These are phyloP conservation scores for Mycena vulgaris DNA, from an alignment of 768 basidiomycete species.

Conservation along the genomic window DNA sequence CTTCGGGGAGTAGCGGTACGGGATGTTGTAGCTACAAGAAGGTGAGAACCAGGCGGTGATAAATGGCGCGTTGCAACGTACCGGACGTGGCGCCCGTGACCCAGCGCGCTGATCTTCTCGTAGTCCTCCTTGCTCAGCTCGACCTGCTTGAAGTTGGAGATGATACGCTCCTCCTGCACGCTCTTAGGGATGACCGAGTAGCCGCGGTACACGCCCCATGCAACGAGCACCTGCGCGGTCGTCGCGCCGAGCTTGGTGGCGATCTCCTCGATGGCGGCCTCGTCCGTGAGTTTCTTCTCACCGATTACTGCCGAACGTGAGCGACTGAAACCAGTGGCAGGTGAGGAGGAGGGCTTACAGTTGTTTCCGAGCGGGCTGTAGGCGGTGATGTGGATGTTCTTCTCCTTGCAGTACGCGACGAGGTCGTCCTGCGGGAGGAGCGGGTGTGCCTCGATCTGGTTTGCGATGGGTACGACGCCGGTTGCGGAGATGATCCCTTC, in stretches of 20 bases:
- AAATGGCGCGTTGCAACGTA: slow-evolving; percentile 37
- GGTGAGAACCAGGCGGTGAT: neutral
- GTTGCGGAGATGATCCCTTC: slow-evolving; percentile 79
- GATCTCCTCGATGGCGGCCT: slow-evolving; percentile 72
- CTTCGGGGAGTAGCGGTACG: slow-evolving; percentile 67
- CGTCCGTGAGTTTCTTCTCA: slow-evolving; percentile 78
- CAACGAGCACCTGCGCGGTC: slow-evolving; percentile 86
- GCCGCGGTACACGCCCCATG: slow-evolving; percentile 84
- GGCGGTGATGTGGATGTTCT: slow-evolving; percentile 78
- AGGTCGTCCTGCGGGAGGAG: slow-evolving; percentile 83
- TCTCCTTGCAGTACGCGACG: slow-evolving; percentile 75
- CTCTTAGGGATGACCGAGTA: slow-evolving; percentile 91
- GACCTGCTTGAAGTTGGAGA: slow-evolving; percentile 85
- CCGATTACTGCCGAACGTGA: slow-evolving; percentile 62
- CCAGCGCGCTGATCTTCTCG: slow-evolving; percentile 68
- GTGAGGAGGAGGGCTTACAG: slow-evolving; percentile 55
- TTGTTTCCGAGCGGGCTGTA: slow-evolving; percentile 88
- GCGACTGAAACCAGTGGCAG: too few relatives aligned
- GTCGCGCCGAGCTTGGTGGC: slow-evolving; percentile 76
- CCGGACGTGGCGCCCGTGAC: slow-evolving; percentile 62
- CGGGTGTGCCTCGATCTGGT: slow-evolving; percentile 91
- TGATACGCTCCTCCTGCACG: slow-evolving; percentile 78
- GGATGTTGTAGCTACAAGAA: slow-evolving; percentile 72
- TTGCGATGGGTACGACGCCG: slow-evolving; percentile 80
- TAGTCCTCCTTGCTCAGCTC: slow-evolving; percentile 78